Percentiles rank a stretch among this genome's conserved stretches.
These are phyloP conservation scores for Tolypocladium paradoxum DNA, from an alignment of 2,329 filamentous ascomycete species.

Conservation along the genomic window DNA sequence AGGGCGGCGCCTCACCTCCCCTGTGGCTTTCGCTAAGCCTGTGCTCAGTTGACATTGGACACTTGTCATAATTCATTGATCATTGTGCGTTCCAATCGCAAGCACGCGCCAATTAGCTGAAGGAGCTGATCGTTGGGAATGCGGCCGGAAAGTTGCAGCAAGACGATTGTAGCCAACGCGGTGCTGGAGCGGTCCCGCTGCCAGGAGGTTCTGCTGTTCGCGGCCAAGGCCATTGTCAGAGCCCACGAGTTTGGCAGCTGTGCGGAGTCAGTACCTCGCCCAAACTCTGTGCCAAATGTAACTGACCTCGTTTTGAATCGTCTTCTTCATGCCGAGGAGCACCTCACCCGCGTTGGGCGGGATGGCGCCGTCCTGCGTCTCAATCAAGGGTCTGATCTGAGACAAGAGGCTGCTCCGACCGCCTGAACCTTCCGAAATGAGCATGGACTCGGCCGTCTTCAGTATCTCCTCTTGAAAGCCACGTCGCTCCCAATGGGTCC, in stretches of 20 bases:
- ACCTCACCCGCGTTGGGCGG: slow-evolving; percentile 3
- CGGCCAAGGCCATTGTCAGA: slow-evolving; percentile 12
- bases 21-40: neutral
- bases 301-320: slow-evolving; percentile 12
- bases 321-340: slow-evolving; percentile 9
- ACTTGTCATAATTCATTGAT: neutral
- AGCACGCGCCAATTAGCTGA: slow-evolving; percentile 12
- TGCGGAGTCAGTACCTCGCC: neutral
- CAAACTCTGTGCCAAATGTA: no score
- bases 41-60: neutral
- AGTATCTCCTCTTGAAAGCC: slow-evolving; percentile 17
- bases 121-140: slow-evolving; percentile 15
- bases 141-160: slow-evolving; percentile 13
- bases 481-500: slow-evolving; percentile 14
- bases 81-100: slow-evolving; percentile 6
- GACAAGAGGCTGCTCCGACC: slow-evolving; percentile 3
- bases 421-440: slow-evolving; percentile 7
- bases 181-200: slow-evolving; percentile 14
- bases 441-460: slow-evolving; percentile 11
- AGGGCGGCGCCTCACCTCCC: neutral
- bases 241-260: slow-evolving; percentile 17
- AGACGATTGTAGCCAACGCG: slow-evolving; percentile 12
- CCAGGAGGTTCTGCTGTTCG: slow-evolving; percentile 6
- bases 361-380: slow-evolving; percentile 6
- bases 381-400: slow-evolving; percentile 8